These are phyloP conservation scores for Vitis hybrid DNA, from an alignment of 177 flowering plant species.

Conservation along the genomic window DNA sequence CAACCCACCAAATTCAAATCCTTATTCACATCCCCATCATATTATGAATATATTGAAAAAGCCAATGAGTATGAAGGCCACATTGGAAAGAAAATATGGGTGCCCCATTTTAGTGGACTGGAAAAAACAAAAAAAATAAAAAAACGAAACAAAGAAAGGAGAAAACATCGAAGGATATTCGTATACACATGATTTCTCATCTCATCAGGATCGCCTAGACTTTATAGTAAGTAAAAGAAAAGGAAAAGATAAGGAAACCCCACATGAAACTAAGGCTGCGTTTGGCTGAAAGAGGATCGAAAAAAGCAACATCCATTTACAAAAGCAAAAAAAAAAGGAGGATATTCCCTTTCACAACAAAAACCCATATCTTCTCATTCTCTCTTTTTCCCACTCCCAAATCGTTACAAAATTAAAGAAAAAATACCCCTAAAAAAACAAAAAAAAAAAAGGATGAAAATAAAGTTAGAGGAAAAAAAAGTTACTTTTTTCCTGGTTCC, in stretches of 20 bases:
- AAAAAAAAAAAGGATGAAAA: neutral
- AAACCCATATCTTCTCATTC: conserved; percentile 21
- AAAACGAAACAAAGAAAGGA: too few relatives aligned
- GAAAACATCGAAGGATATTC: too few relatives aligned
- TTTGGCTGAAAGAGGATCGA: conserved; percentile 19
- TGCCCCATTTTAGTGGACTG: too few relatives aligned
- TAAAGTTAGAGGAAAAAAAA: neutral
- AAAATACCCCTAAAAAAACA: neutral
- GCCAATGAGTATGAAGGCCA: too few relatives aligned
- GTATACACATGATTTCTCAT: neutral
- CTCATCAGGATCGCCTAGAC: neutral
- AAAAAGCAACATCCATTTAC: conserved; percentile 34
- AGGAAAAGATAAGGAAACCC: conserved; percentile 2
- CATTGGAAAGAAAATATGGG: too few relatives aligned
- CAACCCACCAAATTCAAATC: conserved; percentile 7
- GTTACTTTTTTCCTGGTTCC: neutral
- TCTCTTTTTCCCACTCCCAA: conserved; percentile 1
- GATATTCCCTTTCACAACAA: conserved; percentile 26
- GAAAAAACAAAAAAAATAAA: too few relatives aligned
- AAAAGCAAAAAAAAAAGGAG: conserved; percentile 4
- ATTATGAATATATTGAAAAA: too few relatives aligned
- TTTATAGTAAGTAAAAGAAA: neutral
- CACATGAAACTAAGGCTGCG: conserved; percentile 14
- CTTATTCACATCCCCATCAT: conserved; percentile 11
- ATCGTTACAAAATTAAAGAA: neutral